Percentiles rank a stretch among this genome's conserved stretches.
phyloP scores from a whole-genome alignment of 192 early-diverging fungal genomes.

The Backusella sp. region DNA sequence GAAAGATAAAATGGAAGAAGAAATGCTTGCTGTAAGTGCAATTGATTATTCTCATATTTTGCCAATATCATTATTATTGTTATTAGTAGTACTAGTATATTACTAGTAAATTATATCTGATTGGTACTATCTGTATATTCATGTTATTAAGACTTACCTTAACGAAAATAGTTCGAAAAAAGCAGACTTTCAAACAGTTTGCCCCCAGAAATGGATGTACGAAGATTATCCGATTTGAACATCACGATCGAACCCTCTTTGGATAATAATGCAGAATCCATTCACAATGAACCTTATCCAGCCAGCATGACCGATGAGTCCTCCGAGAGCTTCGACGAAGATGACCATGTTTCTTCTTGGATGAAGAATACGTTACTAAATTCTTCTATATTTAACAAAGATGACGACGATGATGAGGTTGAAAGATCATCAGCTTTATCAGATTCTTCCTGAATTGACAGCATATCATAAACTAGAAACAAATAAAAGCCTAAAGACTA shows the following conservation, averaged over 20 bases:
- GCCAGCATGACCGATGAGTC: not conserved
- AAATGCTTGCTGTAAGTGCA: constrained; percentile 17
- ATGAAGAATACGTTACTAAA: not conserved
- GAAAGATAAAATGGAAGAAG: constrained; percentile 29
- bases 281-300: not conserved
- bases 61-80: not conserved
- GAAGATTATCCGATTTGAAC: constrained; percentile 33
- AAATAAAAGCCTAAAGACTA: not conserved
- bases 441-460: not conserved
- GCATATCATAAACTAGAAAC: not conserved
- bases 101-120: not conserved
- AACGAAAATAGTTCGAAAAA: constrained; percentile 26
- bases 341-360: constrained; percentile 9
- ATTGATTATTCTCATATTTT: not conserved
- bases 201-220: constrained; percentile 6
- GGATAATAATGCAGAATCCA: not conserved
- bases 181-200: constrained; percentile 11
- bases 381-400: constrained; percentile 14
- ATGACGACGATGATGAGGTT: not conserved
- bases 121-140: not conserved
- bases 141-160: not conserved
- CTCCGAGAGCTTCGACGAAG: constrained; percentile 6
- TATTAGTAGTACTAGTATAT: not conserved
- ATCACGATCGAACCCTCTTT: constrained; percentile 25
- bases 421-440: constrained; percentile 5